Evolutionary conservation across 805 yeast genomes (phyloP), one percentile per base, ranked within the genome.

Genomic region (Ogataea pini): DNA sequence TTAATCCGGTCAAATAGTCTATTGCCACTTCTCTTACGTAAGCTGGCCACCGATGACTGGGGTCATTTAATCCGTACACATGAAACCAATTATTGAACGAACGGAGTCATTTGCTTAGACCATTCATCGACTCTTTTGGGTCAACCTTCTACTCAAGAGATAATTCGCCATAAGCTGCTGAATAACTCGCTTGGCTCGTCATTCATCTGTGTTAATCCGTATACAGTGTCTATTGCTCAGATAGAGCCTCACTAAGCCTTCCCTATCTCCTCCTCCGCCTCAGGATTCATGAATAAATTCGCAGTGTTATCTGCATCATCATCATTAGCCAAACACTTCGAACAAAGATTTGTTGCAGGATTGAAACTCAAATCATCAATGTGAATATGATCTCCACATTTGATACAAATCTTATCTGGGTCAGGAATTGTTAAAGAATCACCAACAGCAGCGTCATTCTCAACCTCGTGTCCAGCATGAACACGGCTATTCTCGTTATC

Each of bases 301-400:
- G 55, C 53, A 8, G 59, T 51, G 31, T 32, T 51, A n/a, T 53
- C 58, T 2, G 46, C 51, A 27, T 46, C 56, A 13, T 48, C 52
- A n/a, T 43, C 54, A 8, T 50, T 44, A 2, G 33, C 56, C 7
- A 57, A 42, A 48, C 64, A 62, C 34, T 62, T 60, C n/a, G 61
- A 56, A 39, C 66, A 62, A 10, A 52, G 47, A 47, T 55, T 62
- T 5, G 65, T 55, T 3, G 61, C 59, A 2, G 65, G 65, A 37
- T 61, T 57, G 36, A 57, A 51, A 43, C 54, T 58, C 33, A 62
- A 50, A 27, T 62, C 66, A 40, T 62, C 66, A 33, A 62, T 61
- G 27, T 60, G 62, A 25, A 61, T 59, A 38, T 44, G 49, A 32
- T 56, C 46, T 13, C 64, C 64, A 48, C 66, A 62, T 38, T 56